Evolutionary conservation across 208 protist genomes (phyloP), one percentile per base, ranked within the genome.

Genomic region (Kentomonas sorsogonicus): DNA sequence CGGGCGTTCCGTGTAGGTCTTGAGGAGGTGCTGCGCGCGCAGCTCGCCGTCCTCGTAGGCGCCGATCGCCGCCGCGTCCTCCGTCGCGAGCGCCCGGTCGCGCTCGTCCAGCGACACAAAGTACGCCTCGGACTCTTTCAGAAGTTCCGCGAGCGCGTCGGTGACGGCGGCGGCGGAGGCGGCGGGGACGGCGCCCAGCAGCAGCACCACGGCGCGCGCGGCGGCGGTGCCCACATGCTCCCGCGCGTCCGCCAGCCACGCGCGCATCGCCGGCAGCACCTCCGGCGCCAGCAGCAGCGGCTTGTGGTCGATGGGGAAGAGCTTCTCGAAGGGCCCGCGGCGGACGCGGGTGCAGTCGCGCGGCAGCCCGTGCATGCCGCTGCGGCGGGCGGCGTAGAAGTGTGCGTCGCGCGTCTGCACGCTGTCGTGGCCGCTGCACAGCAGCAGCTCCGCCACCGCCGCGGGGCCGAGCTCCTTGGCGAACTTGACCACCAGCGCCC

Each of bases 381-480:
- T 33, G 33, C 34, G 48, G 50, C 66, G 71, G 36, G 51, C 26
- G 23, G 47, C 33, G 65, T 77, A 89, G 67, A 86, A 88, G 63
- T 54, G 78, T 9, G 73, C 67, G 52, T 91, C 88, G 34, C 65
- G 71, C 29, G 79, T 76, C 53, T 90, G 81, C 16, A 86, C 58
- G 73, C 86, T 61, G 67, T 91, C 85, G 69, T 93, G 85, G 0
- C 77, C 89, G 43, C 66, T 81, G 43, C 85, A 90, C 10, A 91
- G 47, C 10, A 95, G 67, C 59, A 89, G 22, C 62, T 92, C 78
- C 20, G 62, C 65, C 11, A 94, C 67, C 9, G 64, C 61, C 1
- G 67, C 56, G 9, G 60, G 40, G 16, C 83, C 59, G 31, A 69
- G 53, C n/a, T 65, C 50, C n/a, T 50, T 58, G 1, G 65, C 41